A percentile compares a stretch with the other conserved stretches of the same genome.
These are phyloP conservation scores for Filobasidium floriforme DNA, from an alignment of 768 basidiomycete species.

Conservation along the genomic window DNA sequence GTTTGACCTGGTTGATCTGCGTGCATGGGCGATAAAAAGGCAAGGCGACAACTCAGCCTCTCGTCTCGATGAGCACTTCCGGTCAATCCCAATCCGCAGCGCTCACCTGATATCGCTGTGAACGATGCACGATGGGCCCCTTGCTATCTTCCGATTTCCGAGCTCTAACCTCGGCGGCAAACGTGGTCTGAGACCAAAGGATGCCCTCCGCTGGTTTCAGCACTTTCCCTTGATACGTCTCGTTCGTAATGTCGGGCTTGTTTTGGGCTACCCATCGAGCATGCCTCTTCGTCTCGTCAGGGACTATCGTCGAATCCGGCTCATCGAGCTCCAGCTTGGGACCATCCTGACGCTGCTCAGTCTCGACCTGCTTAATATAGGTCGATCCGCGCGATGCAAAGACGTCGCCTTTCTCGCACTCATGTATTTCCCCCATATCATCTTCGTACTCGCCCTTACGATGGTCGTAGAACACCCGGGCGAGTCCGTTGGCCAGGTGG, in stretches of 20 bases:
- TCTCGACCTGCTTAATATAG: background rate
- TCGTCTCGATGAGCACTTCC: too few relatives aligned
- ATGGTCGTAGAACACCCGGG: background rate
- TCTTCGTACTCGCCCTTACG: too few relatives aligned
- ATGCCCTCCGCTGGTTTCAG: background rate
- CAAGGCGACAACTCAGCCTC: background rate
- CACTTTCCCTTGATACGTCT: background rate
- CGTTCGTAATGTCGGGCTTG: background rate
- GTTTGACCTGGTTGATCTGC: background rate
- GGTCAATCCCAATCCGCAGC: too few relatives aligned
- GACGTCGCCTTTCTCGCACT: too few relatives aligned
- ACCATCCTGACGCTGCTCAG: background rate
- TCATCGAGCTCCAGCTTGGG: background rate
- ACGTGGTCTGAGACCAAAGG: background rate
- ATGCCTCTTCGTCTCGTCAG: too few relatives aligned
- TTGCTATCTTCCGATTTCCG: too few relatives aligned
- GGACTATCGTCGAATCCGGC: too few relatives aligned
- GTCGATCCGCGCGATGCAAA: background rate
- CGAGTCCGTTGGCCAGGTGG: background rate
- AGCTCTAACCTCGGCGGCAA: background rate
- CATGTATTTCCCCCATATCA: too few relatives aligned
- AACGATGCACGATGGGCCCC: too few relatives aligned
- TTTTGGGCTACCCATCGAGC: background rate
- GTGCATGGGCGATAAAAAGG: background rate
- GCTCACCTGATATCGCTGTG: too few relatives aligned